phyloP scores from a whole-genome alignment of 2,329 filamentous ascomycete genomes.

The Paraphoma sp. region DNA sequence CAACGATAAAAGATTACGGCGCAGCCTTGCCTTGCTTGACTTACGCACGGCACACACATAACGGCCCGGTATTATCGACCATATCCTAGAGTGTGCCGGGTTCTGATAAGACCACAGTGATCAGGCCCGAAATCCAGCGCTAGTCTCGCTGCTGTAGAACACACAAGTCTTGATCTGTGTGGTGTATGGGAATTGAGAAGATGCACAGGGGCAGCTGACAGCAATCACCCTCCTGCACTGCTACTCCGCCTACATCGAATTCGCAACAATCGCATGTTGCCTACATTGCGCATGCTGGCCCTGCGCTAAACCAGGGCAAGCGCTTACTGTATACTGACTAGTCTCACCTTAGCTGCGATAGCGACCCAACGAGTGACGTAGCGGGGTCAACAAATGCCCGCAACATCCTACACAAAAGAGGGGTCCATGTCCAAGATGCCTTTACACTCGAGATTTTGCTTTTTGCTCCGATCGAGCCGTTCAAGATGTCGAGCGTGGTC shows the following conservation, averaged over 20 bases:
- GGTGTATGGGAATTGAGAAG: background rate
- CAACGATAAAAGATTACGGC: too few relatives aligned
- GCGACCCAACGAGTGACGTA: constrained; percentile 2
- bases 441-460: background rate
- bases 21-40: background rate
- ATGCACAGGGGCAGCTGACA: background rate
- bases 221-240: background rate
- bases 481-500: background rate
- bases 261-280: background rate
- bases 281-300: background rate
- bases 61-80: background rate
- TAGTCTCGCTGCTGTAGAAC: background rate
- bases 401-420: background rate
- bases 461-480: background rate
- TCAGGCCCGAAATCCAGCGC: background rate
- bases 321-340: background rate
- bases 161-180: too few relatives aligned
- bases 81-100: background rate
- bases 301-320: background rate
- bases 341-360: background rate
- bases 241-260: background rate
- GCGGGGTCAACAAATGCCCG: background rate
- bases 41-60: background rate
- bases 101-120: background rate
- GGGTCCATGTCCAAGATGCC: background rate